Conservation (phyloP, 1,139 yeast genomes). For the Lodderomyces beijingensis region DNA sequence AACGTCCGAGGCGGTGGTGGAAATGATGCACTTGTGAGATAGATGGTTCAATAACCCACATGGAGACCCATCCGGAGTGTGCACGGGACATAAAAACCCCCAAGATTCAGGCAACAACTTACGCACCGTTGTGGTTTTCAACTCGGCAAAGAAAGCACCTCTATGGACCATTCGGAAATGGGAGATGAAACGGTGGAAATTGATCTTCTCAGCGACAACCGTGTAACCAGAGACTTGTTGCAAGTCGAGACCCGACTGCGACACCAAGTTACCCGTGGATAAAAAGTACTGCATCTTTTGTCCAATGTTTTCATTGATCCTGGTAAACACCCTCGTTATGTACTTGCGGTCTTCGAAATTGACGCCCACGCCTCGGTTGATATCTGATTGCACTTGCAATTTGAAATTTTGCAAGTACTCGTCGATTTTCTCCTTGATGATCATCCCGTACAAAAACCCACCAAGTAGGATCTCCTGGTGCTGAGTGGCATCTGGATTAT, state of each 20-base stretch:
- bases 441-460: constrained; percentile 96
- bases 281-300: constrained; percentile 89
- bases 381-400: constrained; percentile 73
- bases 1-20: constrained; percentile 76
- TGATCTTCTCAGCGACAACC: constrained; percentile 97
- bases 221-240: constrained; percentile 98
- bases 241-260: constrained; percentile 94
- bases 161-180: constrained; percentile 99
- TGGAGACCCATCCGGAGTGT: constrained; percentile 99
- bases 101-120: constrained; percentile 95
- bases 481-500: constrained; percentile 98
- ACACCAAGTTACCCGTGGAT: constrained; percentile 94
- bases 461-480: constrained; percentile 96
- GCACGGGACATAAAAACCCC: constrained; percentile 99
- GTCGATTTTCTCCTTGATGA: constrained; percentile 90
- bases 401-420: constrained; percentile 78
- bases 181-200: constrained; percentile 91
- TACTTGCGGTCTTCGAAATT: constrained; percentile 82
- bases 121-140: constrained; percentile 96
- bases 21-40: constrained; percentile 88
- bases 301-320: constrained; percentile 91
- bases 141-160: constrained; percentile 98
- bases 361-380: constrained; percentile 76
- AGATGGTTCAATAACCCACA: constrained; percentile 97
- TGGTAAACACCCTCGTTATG: constrained; percentile 70